Base-by-base conservation (phyloP, 106 monocot species). In the Hemerocallis citrina region DNA sequence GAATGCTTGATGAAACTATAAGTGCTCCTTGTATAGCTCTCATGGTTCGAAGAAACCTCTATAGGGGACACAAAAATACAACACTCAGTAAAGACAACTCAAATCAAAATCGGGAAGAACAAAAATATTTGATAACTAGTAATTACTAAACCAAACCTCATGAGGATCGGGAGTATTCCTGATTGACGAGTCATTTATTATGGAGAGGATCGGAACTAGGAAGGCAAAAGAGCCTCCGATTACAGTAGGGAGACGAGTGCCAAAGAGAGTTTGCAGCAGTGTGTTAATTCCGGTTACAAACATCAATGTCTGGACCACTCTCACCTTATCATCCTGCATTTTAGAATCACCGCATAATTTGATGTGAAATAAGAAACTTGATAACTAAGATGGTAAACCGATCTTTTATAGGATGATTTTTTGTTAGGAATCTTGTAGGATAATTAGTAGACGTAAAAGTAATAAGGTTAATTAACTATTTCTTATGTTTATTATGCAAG, bases 31-130 rank as follows among this genome's bases (percentile, higher is more conserved):
- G 96, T 69, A 79, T 84, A 32, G 90, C 96, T 72, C 85, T 92
- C 75, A 98, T 98, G 57, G 88, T 88, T 34, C 79, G 79, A 23
- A 98, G 75, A 64, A 98, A 98, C 49, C 96, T 92, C 96, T 98
- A 79, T 52, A 74, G 35, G 8, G 28, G 23, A 25, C 29, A 30
- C 39, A 59, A 24, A n/a, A 62, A 15, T 1, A 38, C 17, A 43
- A 25, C 16, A 29, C 16, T 43, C 2, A 27, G 67, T 19, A 52
- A 46, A 23, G 39, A 23, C 2, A 37, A 21, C n/a, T 52, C 48
- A 34, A 15, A 32, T 38, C 37, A 38, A 38, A 11, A 6, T 11
- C 11, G 37, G n/a, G n/a, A n/a, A n/a, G n/a, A 41, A 1, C 1
- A 41, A 41, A 41, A n/a, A n/a, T n/a, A n/a, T n/a, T n/a, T n/a